Evolutionary conservation across 139 green algal species (phyloP), one percentile per base, ranked within the genome.

Genomic region (Diplosphaera chodatii): DNA sequence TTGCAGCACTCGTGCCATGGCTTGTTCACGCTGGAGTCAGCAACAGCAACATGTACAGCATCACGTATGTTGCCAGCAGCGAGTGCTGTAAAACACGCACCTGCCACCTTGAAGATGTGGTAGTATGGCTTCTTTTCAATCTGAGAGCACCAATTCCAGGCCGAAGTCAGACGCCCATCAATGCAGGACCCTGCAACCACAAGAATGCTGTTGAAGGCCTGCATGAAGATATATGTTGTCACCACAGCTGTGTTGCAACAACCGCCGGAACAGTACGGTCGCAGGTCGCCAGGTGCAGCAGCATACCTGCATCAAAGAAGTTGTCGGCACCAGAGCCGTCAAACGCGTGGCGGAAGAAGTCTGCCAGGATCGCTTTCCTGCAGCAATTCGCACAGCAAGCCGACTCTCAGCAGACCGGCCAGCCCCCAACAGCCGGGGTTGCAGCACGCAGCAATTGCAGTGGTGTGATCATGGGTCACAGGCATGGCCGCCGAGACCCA

Each of bases 261-360:
- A n/a, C n/a, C n/a, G n/a, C n/a, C n/a, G n/a, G n/a, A n/a, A n/a
- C n/a, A n/a, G n/a, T n/a, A n/a, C n/a, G n/a, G n/a, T n/a, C n/a
- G n/a, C n/a, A n/a, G n/a, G n/a, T n/a, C n/a, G n/a, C n/a, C n/a
- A n/a, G n/a, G n/a, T n/a, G n/a, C n/a, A n/a, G n/a, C n/a, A n/a
- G n/a, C n/a, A n/a, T n/a, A n/a, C n/a, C n/a, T 13, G 72, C 72
- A 63, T 71, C 64, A 55, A 98, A 97, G 68, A 96, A 97, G 80
- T 95, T 97, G 84, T 96, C 88, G 30, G 81, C 72, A 21, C 92
- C 92, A 63, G 72, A 86, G 71, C 93, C 93, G 74, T 98, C 93
- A 72, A 98, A 98, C 0, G 86, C 93, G 74, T 97, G 91, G 4
- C 89, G 79, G 86, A 96, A 98, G 70, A 98, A 98, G 74, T 98